Conservation (phyloP, 1,284 basidiomycete genomes). For the Schizophyllum amplum region DNA sequence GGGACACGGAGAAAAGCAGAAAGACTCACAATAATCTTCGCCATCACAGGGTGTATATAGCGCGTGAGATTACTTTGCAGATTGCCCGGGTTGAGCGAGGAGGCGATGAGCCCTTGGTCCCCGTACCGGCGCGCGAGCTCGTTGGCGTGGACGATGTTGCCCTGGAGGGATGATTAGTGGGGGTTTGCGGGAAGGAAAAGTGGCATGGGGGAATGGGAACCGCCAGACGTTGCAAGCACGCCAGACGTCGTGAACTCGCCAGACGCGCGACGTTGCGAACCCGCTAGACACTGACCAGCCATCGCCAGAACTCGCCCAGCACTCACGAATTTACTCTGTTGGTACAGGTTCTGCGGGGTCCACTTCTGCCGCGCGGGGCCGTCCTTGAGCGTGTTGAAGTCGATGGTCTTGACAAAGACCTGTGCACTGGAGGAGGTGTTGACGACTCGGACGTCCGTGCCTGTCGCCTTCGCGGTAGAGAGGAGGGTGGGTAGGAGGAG, state of each 20-base stretch:
- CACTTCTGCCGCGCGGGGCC: constrained; percentile 14
- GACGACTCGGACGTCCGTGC: constrained; percentile 38
- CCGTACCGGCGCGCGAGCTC: constrained; percentile 16
- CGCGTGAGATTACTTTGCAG: not conserved
- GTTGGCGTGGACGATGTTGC: constrained; percentile 14
- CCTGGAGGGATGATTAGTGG: too few species aligned
- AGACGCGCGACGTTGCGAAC: too few species aligned
- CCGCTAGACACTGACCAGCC: constrained; percentile 4
- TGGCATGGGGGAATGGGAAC: too few species aligned
- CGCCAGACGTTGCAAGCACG: too few species aligned
- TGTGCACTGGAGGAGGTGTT: constrained; percentile 32
- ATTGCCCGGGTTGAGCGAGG: constrained; percentile 14
- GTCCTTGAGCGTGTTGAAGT: constrained; percentile 15
- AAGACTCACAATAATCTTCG: constrained; percentile 8
- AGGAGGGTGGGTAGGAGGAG: constrained; percentile 11
- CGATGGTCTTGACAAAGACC: constrained; percentile 15
- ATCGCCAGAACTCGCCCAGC: constrained; percentile 8
- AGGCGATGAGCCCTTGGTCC: constrained; percentile 14
- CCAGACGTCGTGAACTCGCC: too few species aligned
- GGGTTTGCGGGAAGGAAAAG: too few species aligned
- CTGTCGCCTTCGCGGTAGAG: constrained; percentile 21
- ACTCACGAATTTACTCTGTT: constrained; percentile 21
- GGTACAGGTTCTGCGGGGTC: constrained; percentile 15
- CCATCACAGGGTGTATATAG: not conserved
- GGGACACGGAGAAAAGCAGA: too few species aligned